phyloP scores from a whole-genome alignment of 345 rosid genomes.

The Populus simonii region DNA sequence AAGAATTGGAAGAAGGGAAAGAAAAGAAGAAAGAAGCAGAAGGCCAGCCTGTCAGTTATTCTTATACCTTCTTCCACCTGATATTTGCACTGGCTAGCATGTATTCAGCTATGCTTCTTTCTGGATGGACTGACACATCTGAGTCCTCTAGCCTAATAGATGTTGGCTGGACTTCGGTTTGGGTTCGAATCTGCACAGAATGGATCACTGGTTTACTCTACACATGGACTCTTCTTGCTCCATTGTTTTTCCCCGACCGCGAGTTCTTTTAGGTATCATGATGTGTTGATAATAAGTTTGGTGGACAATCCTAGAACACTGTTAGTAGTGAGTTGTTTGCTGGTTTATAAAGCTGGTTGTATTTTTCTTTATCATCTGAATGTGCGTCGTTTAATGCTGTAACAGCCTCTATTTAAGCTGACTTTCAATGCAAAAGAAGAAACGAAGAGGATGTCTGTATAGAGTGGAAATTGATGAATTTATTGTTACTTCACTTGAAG shows the following conservation, averaged over 20 bases:
- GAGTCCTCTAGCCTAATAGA: slow-evolving; percentile 75
- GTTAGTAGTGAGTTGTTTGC: too few species aligned
- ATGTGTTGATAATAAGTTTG: too few species aligned
- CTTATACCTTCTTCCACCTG: slow-evolving; percentile 86
- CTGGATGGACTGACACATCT: slow-evolving; percentile 82
- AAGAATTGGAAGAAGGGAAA: slow-evolving; percentile 67
- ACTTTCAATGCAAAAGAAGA: too few species aligned
- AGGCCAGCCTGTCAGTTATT: slow-evolving; percentile 72
- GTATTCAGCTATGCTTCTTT: slow-evolving; percentile 97
- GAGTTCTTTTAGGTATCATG: slow-evolving; percentile 50
- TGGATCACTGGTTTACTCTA: slow-evolving; percentile 82
- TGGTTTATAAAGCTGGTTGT: too few species aligned
- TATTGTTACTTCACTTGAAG: too few species aligned
- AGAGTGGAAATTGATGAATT: too few species aligned
- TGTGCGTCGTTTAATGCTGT: too few species aligned
- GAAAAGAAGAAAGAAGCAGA: slow-evolving; percentile 51
- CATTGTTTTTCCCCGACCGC: slow-evolving; percentile 57
- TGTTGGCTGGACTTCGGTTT: slow-evolving; percentile 96
- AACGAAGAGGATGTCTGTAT: too few species aligned
- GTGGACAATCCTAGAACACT: background rate
- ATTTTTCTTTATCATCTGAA: too few species aligned
- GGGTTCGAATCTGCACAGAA: slow-evolving; percentile 89
- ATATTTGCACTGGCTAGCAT: slow-evolving; percentile 94
- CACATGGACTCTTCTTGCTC: slow-evolving; percentile 75
- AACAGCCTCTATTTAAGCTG: too few species aligned